These are phyloP conservation scores for Botrytis pseudocinerea DNA, from an alignment of 2,329 filamentous ascomycete genomes.

Conservation along the genomic window DNA sequence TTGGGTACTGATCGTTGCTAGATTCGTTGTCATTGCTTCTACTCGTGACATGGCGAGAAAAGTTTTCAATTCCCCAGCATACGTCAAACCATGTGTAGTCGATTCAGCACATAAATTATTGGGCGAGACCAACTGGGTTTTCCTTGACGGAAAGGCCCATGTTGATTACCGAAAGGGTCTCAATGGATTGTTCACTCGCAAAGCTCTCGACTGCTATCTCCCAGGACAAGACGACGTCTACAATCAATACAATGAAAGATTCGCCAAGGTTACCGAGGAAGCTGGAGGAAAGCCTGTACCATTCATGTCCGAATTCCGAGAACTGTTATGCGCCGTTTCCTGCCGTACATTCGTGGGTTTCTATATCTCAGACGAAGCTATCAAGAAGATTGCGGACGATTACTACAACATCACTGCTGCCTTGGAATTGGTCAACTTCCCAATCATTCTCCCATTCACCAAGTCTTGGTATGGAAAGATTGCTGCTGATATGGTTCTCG, in stretches of 20 bases:
- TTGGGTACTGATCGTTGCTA: conserved; percentile 43
- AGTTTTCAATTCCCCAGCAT: conserved; percentile 90
- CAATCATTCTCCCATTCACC: conserved; percentile 91
- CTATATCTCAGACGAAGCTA: conserved; percentile 86
- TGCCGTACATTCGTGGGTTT: conserved; percentile 96
- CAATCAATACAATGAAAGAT: conserved; percentile 79
- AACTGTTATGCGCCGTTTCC: conserved; percentile 91
- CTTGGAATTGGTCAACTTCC: conserved; percentile 96
- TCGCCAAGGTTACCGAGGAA: conserved; percentile 72
- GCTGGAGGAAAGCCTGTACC: conserved; percentile 72
- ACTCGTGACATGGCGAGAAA: conserved; percentile 94
- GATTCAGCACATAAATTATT: conserved; percentile 93
- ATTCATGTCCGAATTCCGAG: conserved; percentile 91
- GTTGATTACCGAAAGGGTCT: conserved; percentile 97
- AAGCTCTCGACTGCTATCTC: conserved; percentile 83
- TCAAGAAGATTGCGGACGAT: conserved; percentile 94
- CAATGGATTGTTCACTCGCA: conserved; percentile 90
- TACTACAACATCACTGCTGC: conserved; percentile 97
- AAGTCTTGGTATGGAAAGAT: conserved; percentile 98
- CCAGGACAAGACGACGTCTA: conserved; percentile 93
- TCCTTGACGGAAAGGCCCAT: conserved; percentile 91
- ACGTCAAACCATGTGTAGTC: conserved; percentile 94
- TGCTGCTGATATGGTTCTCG: conserved; percentile 86
- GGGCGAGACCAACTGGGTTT: conserved; percentile 92
- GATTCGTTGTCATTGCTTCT: conserved; percentile 95